Evolutionary conservation across 2,329 filamentous ascomycete genomes (phyloP).

Genomic region (Ascochyta koolunga): DNA sequence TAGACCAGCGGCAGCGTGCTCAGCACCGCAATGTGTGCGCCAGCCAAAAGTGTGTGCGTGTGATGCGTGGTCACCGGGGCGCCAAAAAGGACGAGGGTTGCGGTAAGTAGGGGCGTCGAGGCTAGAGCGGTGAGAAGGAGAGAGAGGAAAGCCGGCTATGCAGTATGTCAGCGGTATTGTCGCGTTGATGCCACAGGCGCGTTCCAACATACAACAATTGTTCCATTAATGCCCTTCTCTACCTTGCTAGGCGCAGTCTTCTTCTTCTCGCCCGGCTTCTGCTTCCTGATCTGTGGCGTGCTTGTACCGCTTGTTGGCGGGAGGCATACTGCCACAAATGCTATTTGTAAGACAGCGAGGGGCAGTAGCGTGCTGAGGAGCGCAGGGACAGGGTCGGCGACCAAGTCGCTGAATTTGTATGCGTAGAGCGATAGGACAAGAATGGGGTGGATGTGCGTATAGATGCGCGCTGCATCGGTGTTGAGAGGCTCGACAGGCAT

Average conservation of each 20-base stretch:
- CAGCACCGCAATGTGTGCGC: slow-evolving; percentile 81
- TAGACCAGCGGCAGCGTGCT: slow-evolving; percentile 82
- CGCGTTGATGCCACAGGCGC: neutral
- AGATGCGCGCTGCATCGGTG: slow-evolving; percentile 57
- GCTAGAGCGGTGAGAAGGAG: slow-evolving; percentile 64
- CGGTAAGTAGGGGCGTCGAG: slow-evolving; percentile 62
- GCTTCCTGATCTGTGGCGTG: slow-evolving; percentile 57
- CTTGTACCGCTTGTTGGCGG: slow-evolving; percentile 56
- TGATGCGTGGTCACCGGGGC: slow-evolving; percentile 86
- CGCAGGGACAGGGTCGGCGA: slow-evolving; percentile 70
- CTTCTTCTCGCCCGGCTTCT: slow-evolving; percentile 53
- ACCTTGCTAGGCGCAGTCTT: slow-evolving; percentile 30
- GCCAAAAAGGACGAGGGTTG: slow-evolving; percentile 83
- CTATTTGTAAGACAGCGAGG: slow-evolving; percentile 67
- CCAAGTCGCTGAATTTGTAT: slow-evolving; percentile 68
- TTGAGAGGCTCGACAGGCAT: slow-evolving; percentile 55
- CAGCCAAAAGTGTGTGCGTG: slow-evolving; percentile 77
- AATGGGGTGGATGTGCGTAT: slow-evolving; percentile 71
- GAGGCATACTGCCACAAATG: slow-evolving; percentile 64
- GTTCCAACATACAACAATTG: slow-evolving; percentile 50
- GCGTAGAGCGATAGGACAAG: slow-evolving; percentile 70
- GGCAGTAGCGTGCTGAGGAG: slow-evolving; percentile 67
- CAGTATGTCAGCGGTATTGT: slow-evolving; percentile 7
- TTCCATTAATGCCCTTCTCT: slow-evolving; percentile 33
- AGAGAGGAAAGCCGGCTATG: slow-evolving; percentile 72